These are phyloP conservation scores for Rhodocollybia butyracea DNA, from an alignment of 768 basidiomycete genomes.

Conservation along the genomic window DNA sequence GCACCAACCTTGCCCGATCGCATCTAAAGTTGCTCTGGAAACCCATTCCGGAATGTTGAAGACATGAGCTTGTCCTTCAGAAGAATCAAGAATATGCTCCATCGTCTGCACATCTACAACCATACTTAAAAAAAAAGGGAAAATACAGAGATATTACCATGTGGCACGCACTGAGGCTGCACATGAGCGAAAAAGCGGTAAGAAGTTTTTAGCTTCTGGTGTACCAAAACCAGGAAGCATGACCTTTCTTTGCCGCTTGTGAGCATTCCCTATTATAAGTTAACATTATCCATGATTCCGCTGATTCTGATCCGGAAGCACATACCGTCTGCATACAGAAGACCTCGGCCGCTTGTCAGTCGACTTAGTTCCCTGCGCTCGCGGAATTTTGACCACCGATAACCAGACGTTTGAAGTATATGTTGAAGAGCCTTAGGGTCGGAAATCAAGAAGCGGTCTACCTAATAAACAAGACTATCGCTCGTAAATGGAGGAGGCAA, in stretches of 20 bases:
- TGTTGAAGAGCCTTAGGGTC: constrained; percentile 31
- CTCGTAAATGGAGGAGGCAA: neutral
- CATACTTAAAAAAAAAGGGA: no score
- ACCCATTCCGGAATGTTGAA: constrained; percentile 27
- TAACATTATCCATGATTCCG: neutral
- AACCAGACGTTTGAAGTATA: constrained; percentile 28
- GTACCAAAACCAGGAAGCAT: constrained; percentile 31
- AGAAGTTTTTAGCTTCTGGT: constrained; percentile 22
- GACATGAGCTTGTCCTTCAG: constrained; percentile 10
- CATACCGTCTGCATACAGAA: constrained; percentile 27
- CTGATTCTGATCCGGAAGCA: neutral
- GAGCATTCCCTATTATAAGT: constrained; percentile 15
- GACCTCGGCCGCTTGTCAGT: constrained; percentile 20
- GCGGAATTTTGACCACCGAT: constrained; percentile 23
- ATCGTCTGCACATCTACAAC: constrained; percentile 21
- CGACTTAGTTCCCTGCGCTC: constrained; percentile 18
- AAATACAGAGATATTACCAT: neutral
- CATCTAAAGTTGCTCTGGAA: constrained; percentile 32
- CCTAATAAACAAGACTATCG: constrained; percentile 9
- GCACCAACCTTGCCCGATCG: constrained; percentile 32
- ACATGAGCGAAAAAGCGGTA: constrained; percentile 25
- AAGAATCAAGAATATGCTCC: constrained; percentile 22
- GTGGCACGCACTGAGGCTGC: constrained; percentile 14
- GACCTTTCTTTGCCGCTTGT: constrained; percentile 29
- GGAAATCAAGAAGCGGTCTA: constrained; percentile 24